Evolutionary conservation across 345 rosid genomes (phyloP).

Genomic region (Noccaea bulbosa): DNA sequence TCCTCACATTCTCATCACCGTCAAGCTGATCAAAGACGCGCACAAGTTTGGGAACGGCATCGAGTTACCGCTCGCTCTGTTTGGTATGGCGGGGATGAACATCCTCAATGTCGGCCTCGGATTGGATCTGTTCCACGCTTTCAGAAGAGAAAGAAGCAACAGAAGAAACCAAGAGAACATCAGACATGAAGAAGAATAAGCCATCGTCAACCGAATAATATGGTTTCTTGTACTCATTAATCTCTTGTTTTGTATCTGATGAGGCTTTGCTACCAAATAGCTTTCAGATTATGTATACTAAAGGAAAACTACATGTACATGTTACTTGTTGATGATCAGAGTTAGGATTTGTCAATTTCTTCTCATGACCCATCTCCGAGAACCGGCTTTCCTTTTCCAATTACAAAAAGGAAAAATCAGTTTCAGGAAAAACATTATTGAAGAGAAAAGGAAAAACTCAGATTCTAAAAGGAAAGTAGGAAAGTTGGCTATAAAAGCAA

Average conservation of each 20-base stretch:
- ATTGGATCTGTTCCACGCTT: slow-evolving; percentile 76
- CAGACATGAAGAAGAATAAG: slow-evolving; percentile 29
- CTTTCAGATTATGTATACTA: slow-evolving; percentile 25
- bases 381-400: too few relatives aligned
- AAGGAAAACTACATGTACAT: slow-evolving; percentile 20
- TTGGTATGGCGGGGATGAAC: slow-evolving; percentile 91
- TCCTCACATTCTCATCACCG: slow-evolving; percentile 71
- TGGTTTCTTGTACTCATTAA: slow-evolving; percentile 18
- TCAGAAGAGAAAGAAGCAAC: slow-evolving; percentile 59
- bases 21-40: slow-evolving; percentile 72
- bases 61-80: slow-evolving; percentile 82
- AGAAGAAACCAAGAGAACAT: slow-evolving; percentile 36
- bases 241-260: slow-evolving; percentile 12
- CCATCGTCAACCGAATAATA: not conserved
- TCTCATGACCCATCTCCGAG: too few relatives aligned
- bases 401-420: too few relatives aligned
- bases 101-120: slow-evolving; percentile 71
- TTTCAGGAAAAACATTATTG: too few relatives aligned
- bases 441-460: too few relatives aligned
- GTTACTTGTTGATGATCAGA: not conserved
- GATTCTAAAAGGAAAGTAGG: too few relatives aligned
- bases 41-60: slow-evolving; percentile 69
- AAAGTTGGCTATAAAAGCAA: too few relatives aligned
- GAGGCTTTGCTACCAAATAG: slow-evolving; percentile 18
- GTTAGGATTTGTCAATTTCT: too few relatives aligned